Percentiles rank a stretch among this genome's conserved stretches.
Conservation (phyloP, 2,329 filamentous ascomycete genomes). For the Fusarium chaquense region DNA sequence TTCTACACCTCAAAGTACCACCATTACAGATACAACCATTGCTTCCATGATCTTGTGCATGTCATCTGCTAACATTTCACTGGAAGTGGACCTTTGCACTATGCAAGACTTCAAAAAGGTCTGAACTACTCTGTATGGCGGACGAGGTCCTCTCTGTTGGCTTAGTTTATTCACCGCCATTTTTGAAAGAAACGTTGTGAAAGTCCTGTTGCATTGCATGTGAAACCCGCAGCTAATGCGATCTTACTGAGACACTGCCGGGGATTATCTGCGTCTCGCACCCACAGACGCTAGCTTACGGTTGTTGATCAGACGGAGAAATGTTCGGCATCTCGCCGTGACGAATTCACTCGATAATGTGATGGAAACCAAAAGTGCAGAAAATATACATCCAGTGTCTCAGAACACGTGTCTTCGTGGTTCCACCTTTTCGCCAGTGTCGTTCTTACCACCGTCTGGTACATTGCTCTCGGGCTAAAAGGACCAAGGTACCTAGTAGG, state of each 20-base stretch:
- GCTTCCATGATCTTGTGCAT: background rate
- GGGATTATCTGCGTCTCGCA: background rate
- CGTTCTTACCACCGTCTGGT: background rate
- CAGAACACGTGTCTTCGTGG: background rate
- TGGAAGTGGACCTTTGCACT: background rate
- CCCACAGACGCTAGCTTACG: background rate
- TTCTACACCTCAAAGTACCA: background rate
- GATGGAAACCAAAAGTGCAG: background rate
- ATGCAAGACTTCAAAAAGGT: background rate
- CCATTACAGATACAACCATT: too few species aligned
- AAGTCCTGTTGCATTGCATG: background rate
- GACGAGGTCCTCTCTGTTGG: background rate
- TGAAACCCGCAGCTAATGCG: background rate
- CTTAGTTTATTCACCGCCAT: background rate
- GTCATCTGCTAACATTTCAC: background rate
- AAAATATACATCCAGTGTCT: background rate
- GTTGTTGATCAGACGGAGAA: too few species aligned
- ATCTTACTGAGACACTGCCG: background rate
- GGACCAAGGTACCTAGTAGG: background rate
- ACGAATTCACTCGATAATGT: background rate
- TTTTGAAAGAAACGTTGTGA: background rate
- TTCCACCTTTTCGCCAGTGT: fast-evolving
- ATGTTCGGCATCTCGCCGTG: too few species aligned
- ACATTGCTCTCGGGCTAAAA: background rate
- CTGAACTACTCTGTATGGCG: background rate